These are phyloP conservation scores for Didymella lethalis DNA, from an alignment of 2,329 filamentous ascomycete genomes.

Conservation along the genomic window DNA sequence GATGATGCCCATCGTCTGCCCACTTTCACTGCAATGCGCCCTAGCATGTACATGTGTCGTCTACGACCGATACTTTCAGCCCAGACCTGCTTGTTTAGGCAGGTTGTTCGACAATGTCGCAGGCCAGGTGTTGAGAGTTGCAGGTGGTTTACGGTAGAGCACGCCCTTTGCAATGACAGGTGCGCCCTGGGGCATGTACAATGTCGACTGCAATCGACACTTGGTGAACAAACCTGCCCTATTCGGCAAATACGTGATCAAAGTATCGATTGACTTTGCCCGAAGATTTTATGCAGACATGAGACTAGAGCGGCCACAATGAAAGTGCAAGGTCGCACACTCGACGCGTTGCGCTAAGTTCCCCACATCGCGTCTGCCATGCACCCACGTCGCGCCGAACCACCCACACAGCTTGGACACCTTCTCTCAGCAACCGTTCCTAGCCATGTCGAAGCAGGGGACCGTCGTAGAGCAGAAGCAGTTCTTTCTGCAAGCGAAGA, in stretches of 20 bases:
- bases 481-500: slow-evolving; percentile 69
- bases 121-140: neutral
- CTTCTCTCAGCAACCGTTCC: neutral
- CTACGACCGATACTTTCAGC: neutral
- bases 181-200: slow-evolving; percentile 11
- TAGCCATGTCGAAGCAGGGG: slow-evolving; percentile 33
- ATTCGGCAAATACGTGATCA: neutral
- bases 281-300: neutral
- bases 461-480: slow-evolving; percentile 69
- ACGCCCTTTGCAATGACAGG: slow-evolving; percentile 18
- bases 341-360: slow-evolving; percentile 18
- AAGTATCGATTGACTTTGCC: neutral
- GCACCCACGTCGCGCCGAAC: neutral
- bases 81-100: slow-evolving; percentile 2
- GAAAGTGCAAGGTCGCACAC: slow-evolving; percentile 4
- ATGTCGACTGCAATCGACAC: slow-evolving; percentile 11
- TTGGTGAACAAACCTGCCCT: neutral
- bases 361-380: slow-evolving; percentile 13
- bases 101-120: neutral
- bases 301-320: neutral
- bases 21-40: neutral
- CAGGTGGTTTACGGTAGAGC: neutral
- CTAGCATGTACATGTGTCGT: slow-evolving; percentile 1
- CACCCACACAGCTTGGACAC: neutral
- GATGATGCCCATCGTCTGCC: neutral